These are phyloP conservation scores for Colletotrichum gigasporum DNA, from an alignment of 2,329 filamentous ascomycete species.

Conservation along the genomic window DNA sequence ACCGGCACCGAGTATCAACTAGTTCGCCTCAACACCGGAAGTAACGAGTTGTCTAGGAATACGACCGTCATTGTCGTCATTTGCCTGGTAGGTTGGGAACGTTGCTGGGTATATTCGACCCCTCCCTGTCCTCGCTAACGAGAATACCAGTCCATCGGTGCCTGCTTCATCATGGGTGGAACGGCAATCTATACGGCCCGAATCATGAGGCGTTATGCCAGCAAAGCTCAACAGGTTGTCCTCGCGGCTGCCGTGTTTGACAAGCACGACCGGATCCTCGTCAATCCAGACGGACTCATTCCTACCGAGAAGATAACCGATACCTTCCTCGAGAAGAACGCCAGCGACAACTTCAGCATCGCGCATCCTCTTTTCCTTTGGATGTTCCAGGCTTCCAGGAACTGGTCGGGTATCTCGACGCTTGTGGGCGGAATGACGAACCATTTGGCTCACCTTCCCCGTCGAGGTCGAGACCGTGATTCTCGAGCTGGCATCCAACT, in stretches of 20 bases:
- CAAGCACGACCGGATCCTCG: slow-evolving; percentile 70
- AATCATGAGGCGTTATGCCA: slow-evolving; percentile 62
- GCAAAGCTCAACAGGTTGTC: slow-evolving; percentile 69
- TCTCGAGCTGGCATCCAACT: slow-evolving; percentile 50
- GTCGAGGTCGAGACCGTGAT: slow-evolving; percentile 49
- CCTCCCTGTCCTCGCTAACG: not conserved
- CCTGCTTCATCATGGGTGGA: slow-evolving; percentile 67
- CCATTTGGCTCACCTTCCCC: slow-evolving; percentile 68
- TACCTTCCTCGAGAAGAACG: slow-evolving; percentile 72
- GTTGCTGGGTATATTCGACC: not conserved
- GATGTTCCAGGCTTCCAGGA: slow-evolving; percentile 83
- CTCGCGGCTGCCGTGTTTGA: slow-evolving; percentile 74
- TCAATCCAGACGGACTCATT: slow-evolving; percentile 74
- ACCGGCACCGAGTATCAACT: slow-evolving; percentile 75
- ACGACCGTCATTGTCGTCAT: slow-evolving; percentile 79
- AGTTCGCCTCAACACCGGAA: slow-evolving; percentile 51
- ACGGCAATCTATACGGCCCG: slow-evolving; percentile 64
- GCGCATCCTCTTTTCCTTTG: slow-evolving; percentile 85
- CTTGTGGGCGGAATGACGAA: slow-evolving; percentile 77
- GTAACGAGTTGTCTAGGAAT: slow-evolving; percentile 62
- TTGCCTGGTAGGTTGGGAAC: slow-evolving; percentile 65
- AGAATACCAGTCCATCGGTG: slow-evolving; percentile 63
- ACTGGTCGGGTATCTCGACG: slow-evolving; percentile 76
- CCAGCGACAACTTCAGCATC: slow-evolving; percentile 79
- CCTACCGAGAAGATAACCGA: slow-evolving; percentile 82